Base-by-base conservation (phyloP, 1,284 basidiomycete species). In the Puccinia triticina region DNA sequence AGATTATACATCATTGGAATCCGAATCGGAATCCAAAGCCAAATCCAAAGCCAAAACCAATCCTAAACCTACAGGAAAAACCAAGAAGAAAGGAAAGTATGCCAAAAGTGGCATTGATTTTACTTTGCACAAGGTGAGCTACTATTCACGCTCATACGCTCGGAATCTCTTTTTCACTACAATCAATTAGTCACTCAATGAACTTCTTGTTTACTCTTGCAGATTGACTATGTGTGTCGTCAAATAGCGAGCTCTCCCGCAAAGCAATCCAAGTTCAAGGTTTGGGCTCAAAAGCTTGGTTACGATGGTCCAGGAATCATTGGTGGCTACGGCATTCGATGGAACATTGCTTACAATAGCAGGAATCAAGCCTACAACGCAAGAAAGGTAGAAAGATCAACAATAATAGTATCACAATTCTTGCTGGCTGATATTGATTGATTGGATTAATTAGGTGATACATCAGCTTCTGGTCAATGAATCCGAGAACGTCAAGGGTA, bases 221-320 rank as follows among this genome's bases (percentile, higher is more conserved):
- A 67, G 64, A 46, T 67, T 21, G 64, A 67, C 16, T 67, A 67
- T n/a, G 40, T 67, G 1, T 67, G 64, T 26, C 64, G 64, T n/a
- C 12, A 34, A 11, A 46, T 67, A 2, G 21, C 34, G 11, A 46
- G 34, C 64, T 40, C 64, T 7, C 34, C 64, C 10, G 64, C 64
- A 8, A 67, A 46, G 26, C 64, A 46, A 40, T 21, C 64, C 21
- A 34, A 67, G n/a, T 67, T 67, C 64, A 67, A 67, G 40, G 34
- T 67, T n/a, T 18, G 34, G 40, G 64, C 64, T 29, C 12, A 67
- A 8, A 67, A 46, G n/a, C 5, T 67, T 14, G 64, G 64, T 18
- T 67, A 67, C 37, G 21, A 21, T n/a, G n/a, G n/a, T n/a, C n/a
- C n/a, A n/a, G n/a, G n/a, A n/a, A n/a, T n/a, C n/a, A n/a, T n/a